Percentiles rank a stretch among this genome's conserved stretches.
These are phyloP conservation scores for Globisporangium canariense DNA, from an alignment of 352 stramenopile genomes.

Conservation along the genomic window DNA sequence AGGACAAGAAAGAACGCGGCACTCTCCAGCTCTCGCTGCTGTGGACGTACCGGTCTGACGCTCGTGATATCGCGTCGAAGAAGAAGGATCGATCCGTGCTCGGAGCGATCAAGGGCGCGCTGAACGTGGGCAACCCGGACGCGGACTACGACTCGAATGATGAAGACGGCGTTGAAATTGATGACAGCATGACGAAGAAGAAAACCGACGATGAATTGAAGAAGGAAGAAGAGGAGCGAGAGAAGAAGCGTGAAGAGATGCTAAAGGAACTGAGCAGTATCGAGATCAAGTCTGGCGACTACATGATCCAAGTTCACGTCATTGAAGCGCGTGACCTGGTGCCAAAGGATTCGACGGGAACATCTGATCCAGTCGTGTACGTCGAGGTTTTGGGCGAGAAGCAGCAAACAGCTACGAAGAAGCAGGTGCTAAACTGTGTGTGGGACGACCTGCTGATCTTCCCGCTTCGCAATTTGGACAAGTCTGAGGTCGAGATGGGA, in stretches of 20 bases:
- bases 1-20: slow-evolving; percentile 65
- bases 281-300: slow-evolving; percentile 87
- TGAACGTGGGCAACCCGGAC: slow-evolving; percentile 59
- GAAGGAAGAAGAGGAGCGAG: slow-evolving; percentile 64
- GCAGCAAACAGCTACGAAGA: slow-evolving; percentile 80
- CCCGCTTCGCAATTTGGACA: slow-evolving; percentile 69
- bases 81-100: slow-evolving; percentile 72
- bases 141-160: slow-evolving; percentile 73
- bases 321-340: slow-evolving; percentile 89
- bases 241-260: slow-evolving; percentile 73
- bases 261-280: slow-evolving; percentile 74
- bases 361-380: slow-evolving; percentile 90
- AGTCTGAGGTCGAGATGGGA: slow-evolving; percentile 80
- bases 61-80: slow-evolving; percentile 56
- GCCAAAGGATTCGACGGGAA: slow-evolving; percentile 84
- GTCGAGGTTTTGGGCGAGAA: slow-evolving; percentile 85
- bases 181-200: slow-evolving; percentile 47
- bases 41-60: slow-evolving; percentile 53
- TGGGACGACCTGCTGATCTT: slow-evolving; percentile 86
- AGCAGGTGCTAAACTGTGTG: slow-evolving; percentile 85
- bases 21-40: slow-evolving; percentile 48
- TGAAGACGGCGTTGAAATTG: slow-evolving; percentile 59
- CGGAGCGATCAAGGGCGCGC: slow-evolving; percentile 25
- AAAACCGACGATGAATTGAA: slow-evolving; percentile 67
- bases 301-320: slow-evolving; percentile 86